Conservation (phyloP, 352 stramenopile species). For the Phytopythium delawarense region DNA sequence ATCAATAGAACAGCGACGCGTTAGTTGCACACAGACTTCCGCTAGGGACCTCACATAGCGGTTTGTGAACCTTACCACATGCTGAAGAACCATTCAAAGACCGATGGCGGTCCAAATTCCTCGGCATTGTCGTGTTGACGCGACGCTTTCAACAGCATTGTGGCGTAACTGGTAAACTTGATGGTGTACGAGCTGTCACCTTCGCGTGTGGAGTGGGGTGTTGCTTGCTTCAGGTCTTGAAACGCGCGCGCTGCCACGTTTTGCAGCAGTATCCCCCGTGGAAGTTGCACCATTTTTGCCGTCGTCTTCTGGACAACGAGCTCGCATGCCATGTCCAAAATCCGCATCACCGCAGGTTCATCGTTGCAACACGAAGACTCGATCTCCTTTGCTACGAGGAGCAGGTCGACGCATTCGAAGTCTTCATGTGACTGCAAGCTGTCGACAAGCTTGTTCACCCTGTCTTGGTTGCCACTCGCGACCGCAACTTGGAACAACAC, state of each 20-base stretch:
- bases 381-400: slow-evolving; percentile 14
- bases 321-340: neutral
- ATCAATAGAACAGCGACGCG: neutral
- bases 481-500: slow-evolving; percentile 46
- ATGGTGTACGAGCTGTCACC: neutral
- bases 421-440: slow-evolving; percentile 46
- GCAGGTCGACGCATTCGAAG: slow-evolving; percentile 58
- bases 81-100: slow-evolving; percentile 75
- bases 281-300: neutral
- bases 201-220: neutral
- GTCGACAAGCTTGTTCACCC: slow-evolving; percentile 20
- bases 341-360: neutral
- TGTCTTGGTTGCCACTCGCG: slow-evolving; percentile 11
- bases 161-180: neutral
- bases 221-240: neutral
- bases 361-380: neutral
- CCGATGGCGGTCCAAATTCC: slow-evolving; percentile 30
- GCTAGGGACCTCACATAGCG: neutral
- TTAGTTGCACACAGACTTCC: neutral
- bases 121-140: neutral
- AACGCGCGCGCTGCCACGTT: neutral
- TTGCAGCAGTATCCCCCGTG: neutral
- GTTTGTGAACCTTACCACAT: slow-evolving; percentile 41
- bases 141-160: neutral
- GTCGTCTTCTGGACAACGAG: neutral